Evolutionary conservation across 257 asterid genomes (phyloP), one percentile per base, ranked within the genome.

Genomic region (Cruciata laevipes): DNA sequence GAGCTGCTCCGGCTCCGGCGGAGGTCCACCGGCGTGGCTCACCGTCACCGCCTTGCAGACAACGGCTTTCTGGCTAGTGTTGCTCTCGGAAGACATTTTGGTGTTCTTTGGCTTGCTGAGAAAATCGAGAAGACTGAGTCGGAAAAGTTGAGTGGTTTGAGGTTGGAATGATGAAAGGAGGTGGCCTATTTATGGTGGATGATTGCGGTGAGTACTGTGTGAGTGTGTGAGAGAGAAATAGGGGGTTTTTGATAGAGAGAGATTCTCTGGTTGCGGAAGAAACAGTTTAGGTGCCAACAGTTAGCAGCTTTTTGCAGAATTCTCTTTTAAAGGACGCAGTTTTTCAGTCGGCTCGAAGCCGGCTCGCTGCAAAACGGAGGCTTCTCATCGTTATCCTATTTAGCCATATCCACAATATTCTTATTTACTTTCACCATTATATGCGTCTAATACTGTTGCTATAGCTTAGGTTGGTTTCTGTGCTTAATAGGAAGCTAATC

Each of bases 1-100:
- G 23, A 91, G 91, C 77, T 86, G 90, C 80, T 91, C 96, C 20
- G 95, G 87, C 82, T 86, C 95, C 33, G 89, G 82, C 64, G 96
- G 89, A 56, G 89, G 95, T 21, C 84, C 89, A 0, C 82, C 96
- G 65, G 53, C 77, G 44, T 81, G 93, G 60, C 67, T 81, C 7
- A 75, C 67, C 53, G 76, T 81, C 7, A 75, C 67, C 53, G 76
- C 69, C 53, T 81, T 83, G 4, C 79, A 30, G 6, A 37, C 38
- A 3, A 13, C 51, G 3, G 17, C 62, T 62, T 78, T 79, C 40
- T 83, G 67, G 24, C 85, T 47, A 11, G 2, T 42, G 51, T 13
- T 11, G 51, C 83, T 74, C 1, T 82, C 86, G 0, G 85, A 76
- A 4, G 85, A 84, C 97, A 89, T 90, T n/a, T 65, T 44, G 51